Evolutionary conservation across 1,284 basidiomycete genomes (phyloP).

Genomic region (Ceratobasidium sp.): DNA sequence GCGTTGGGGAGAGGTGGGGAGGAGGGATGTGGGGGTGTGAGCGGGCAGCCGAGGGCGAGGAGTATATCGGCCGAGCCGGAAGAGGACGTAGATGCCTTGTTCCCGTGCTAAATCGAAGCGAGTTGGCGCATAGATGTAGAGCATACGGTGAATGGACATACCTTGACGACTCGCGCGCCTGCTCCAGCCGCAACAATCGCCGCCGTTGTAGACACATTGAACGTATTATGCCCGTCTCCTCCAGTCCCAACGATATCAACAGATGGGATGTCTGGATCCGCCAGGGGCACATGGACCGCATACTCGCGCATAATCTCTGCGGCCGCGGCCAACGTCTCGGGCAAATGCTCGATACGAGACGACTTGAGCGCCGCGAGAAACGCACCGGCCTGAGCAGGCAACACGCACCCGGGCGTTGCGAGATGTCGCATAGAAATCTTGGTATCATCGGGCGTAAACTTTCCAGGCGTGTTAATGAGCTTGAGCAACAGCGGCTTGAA

Average conservation of each 20-base stretch:
- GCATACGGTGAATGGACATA: slow-evolving; percentile 55
- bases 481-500: slow-evolving; percentile 82
- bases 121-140: background rate
- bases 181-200: slow-evolving; percentile 95
- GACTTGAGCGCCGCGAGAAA: slow-evolving; percentile 86
- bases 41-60: slow-evolving; percentile 83
- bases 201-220: slow-evolving; percentile 97
- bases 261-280: slow-evolving; percentile 54
- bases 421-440: slow-evolving; percentile 76
- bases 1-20: slow-evolving; percentile 67
- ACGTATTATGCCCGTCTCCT: slow-evolving; percentile 97
- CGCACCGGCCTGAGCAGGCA: slow-evolving; percentile 80
- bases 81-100: slow-evolving; percentile 91
- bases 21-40: slow-evolving; percentile 72
- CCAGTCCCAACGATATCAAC: slow-evolving; percentile 80
- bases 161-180: slow-evolving; percentile 93
- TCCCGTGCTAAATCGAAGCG: slow-evolving; percentile 79
- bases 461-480: slow-evolving; percentile 79
- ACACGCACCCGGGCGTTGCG: slow-evolving; percentile 67
- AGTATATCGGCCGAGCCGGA: slow-evolving; percentile 96
- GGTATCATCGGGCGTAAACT: slow-evolving; percentile 78
- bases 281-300: slow-evolving; percentile 65
- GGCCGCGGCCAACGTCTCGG: slow-evolving; percentile 80
- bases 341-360: slow-evolving; percentile 75
- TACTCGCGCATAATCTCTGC: slow-evolving; percentile 76